Evolutionary conservation across 2,329 filamentous ascomycete species (phyloP).

Genomic region (Talaromyces sp.): DNA sequence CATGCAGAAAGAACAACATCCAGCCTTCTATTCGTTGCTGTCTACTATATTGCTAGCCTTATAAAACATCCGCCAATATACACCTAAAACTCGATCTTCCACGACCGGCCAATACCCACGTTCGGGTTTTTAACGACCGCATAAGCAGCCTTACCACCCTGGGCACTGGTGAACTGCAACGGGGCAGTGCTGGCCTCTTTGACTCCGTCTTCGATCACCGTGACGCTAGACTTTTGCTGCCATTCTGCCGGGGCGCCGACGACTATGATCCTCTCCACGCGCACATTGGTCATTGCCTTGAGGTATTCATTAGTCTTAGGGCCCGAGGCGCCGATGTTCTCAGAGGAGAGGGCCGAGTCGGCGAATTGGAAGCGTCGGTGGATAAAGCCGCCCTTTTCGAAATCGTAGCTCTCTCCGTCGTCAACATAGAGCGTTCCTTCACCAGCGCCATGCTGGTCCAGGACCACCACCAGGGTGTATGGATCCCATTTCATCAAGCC

Average conservation of each 20-base stretch:
- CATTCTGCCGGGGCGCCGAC: conserved; percentile 72
- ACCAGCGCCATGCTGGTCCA: conserved; percentile 65
- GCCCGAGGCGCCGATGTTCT: conserved; percentile 59
- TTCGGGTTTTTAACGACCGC: conserved; percentile 60
- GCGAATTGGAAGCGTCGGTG: conserved; percentile 71
- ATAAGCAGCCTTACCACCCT: conserved; percentile 54
- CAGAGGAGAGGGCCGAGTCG: conserved; percentile 59
- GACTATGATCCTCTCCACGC: conserved; percentile 77
- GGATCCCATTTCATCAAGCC: conserved; percentile 91
- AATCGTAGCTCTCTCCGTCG: conserved; percentile 90
- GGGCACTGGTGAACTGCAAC: conserved; percentile 51
- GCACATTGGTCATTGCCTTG: conserved; percentile 71
- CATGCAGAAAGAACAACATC: background rate
- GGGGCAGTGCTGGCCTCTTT: conserved; percentile 45
- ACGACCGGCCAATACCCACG: conserved; percentile 58
- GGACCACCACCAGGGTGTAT: conserved; percentile 79
- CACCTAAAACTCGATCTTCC: conserved; percentile 54
- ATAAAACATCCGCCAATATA: background rate
- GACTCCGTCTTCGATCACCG: conserved; percentile 43
- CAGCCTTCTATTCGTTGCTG: background rate
- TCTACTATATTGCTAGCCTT: background rate
- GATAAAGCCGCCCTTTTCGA: conserved; percentile 79
- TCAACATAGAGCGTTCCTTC: conserved; percentile 84
- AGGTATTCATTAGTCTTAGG: conserved; percentile 68
- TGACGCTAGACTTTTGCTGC: conserved; percentile 58